Base-by-base conservation (phyloP, 2,329 filamentous ascomycete species). In the Penicillium psychrosexuale region DNA sequence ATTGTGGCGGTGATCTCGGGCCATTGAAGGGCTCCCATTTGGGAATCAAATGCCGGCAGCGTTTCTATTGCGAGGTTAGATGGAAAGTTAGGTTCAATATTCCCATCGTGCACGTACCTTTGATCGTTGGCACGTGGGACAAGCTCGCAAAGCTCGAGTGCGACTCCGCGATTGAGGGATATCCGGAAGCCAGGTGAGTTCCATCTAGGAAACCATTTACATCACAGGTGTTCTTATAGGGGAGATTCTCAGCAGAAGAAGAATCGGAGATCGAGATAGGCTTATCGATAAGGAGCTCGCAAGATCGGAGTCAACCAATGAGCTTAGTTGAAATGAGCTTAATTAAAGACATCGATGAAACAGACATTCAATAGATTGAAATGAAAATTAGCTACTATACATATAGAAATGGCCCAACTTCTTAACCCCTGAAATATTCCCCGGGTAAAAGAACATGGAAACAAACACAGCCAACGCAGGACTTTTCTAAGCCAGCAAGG, bases 161-260 rank as follows among this genome's bases (percentile, higher is more conserved):
- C 70, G 66, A 60, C 59, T 61, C 40, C 69, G 68, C 46, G 68
- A 68, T 45, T 71, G 68, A 24, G 69, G 69, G 33, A 61, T 69
- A 63, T 72, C 63, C 6, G 69, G 64, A 13, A 72, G 61, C 69
- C 70, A 72, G 36, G 64, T 71, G 46, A 72, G 57, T 53, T 72
- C 69, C 70, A 72, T 72, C 9, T 40, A 27, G n/a, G 22, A 31
- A 33, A 46, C 4, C 28, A 34, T 43, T 50, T 13, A 44, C 19
- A 19, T 9, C 8, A 39, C 9, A 45, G 15, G 28, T 15, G 45
- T 15, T 37, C 33, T 45, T 19, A 30, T 24, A 28, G 11, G 27
- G 33, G 24, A 28, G 13, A 45, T 17, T 27, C n/a, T 40, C n/a
- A 22, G 38, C 9, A 36, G 39, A 31, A 39, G 24, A 24, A 27